These are phyloP conservation scores for Candida bentonensis DNA, from an alignment of 805 yeast genomes.

Conservation along the genomic window DNA sequence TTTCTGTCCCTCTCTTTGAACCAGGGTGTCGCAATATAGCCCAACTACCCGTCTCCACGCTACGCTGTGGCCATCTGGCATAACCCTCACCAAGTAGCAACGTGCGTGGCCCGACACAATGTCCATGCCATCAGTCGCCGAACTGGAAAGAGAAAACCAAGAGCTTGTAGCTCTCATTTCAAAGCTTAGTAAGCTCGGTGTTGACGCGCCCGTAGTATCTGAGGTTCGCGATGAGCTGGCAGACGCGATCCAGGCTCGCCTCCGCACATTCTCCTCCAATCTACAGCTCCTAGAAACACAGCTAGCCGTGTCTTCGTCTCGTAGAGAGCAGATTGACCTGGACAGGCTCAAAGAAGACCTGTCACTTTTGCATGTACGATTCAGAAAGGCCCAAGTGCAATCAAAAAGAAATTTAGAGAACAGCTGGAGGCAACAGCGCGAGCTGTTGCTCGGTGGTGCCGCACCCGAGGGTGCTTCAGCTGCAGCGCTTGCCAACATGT, in stretches of 20 bases:
- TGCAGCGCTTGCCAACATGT: neutral
- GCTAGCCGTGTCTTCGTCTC: neutral
- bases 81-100: no score
- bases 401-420: neutral
- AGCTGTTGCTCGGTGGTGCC: neutral
- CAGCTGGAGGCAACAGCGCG: neutral
- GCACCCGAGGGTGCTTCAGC: neutral
- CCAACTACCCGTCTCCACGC: no score
- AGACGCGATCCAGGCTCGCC: neutral
- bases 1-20: no score
- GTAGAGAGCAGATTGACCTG: neutral
- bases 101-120: no score
- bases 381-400: neutral
- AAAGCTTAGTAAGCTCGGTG: neutral
- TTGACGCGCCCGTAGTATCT: neutral
- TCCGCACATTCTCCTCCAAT: neutral
- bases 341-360: neutral
- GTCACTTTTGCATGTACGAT: neutral
- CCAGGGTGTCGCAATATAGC: no score
- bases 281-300: neutral
- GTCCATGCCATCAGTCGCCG: no score
- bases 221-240: neutral
- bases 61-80: no score
- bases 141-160: neutral
- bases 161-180: neutral